Evolutionary conservation across 352 stramenopile genomes (phyloP).

Genomic region (Globisporangium yorkense): DNA sequence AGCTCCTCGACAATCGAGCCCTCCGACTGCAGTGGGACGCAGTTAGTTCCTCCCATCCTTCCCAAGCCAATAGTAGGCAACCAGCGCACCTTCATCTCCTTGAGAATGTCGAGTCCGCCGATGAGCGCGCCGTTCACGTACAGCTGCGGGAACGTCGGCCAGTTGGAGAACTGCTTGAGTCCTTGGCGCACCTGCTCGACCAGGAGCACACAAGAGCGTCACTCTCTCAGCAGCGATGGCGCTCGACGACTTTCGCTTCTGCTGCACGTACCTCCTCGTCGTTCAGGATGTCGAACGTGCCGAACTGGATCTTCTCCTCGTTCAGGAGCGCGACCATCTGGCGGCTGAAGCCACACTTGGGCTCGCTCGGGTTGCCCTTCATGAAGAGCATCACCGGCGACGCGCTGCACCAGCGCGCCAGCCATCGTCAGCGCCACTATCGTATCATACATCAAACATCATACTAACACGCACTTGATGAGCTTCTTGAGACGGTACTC

Average conservation of each 20-base stretch:
- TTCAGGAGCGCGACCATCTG: slow-evolving; percentile 93
- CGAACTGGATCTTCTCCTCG: slow-evolving; percentile 90
- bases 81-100: slow-evolving; percentile 88
- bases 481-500: slow-evolving; percentile 80
- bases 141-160: slow-evolving; percentile 98
- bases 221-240: too few species aligned
- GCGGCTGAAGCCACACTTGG: slow-evolving; percentile 95
- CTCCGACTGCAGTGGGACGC: slow-evolving; percentile 21
- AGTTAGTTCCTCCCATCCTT: not conserved
- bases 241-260: too few species aligned
- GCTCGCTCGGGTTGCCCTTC: slow-evolving; percentile 94
- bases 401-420: slow-evolving; percentile 19
- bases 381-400: slow-evolving; percentile 98
- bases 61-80: not conserved
- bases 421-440: not conserved
- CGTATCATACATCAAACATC: not conserved
- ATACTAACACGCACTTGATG: slow-evolving; percentile 36
- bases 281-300: slow-evolving; percentile 96
- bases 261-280: slow-evolving; percentile 80
- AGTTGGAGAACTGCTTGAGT: slow-evolving; percentile 96
- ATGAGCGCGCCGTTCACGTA: slow-evolving; percentile 97
- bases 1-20: slow-evolving; percentile 77
- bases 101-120: slow-evolving; percentile 96
- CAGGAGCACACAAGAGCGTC: slow-evolving; percentile 1
- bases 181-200: slow-evolving; percentile 85